Percentiles rank a stretch among this genome's conserved stretches.
Evolutionary conservation across 495 filamentous ascomycete genomes (phyloP).

Genomic region (Patellaria atrata): DNA sequence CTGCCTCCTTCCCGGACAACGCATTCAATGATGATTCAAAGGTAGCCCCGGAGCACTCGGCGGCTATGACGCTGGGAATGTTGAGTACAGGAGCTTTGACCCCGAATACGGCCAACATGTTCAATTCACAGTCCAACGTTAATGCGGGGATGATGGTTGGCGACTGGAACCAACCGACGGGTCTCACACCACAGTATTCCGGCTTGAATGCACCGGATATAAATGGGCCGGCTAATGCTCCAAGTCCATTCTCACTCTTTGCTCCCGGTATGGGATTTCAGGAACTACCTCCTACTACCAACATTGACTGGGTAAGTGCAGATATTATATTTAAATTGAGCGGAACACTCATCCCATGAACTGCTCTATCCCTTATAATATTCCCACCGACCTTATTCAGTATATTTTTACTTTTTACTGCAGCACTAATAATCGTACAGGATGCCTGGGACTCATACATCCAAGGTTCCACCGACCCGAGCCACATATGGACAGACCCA

Average conservation of each 20-base stretch:
- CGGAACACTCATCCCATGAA: slow-evolving; percentile 3
- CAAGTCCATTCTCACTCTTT: slow-evolving; percentile 35
- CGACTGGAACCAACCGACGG: slow-evolving; percentile 8
- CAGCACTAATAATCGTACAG: too few species aligned
- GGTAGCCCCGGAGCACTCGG: slow-evolving; percentile 42
- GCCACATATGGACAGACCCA: slow-evolving; percentile 25
- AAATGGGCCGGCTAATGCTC: slow-evolving; percentile 17
- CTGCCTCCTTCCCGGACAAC: slow-evolving; percentile 18
- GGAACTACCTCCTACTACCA: slow-evolving; percentile 40
- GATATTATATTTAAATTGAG: neutral
- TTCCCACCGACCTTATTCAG: too few species aligned
- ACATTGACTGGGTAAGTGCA: slow-evolving; percentile 64
- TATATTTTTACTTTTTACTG: too few species aligned
- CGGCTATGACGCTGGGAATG: slow-evolving; percentile 73
- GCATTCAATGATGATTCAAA: slow-evolving; percentile 27
- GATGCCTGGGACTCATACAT: slow-evolving; percentile 31
- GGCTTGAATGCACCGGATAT: neutral
- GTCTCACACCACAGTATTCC: slow-evolving; percentile 17
- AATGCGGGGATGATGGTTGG: slow-evolving; percentile 33
- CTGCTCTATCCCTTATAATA: slow-evolving; percentile 2
- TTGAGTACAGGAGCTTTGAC: slow-evolving; percentile 56
- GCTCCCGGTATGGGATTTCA: slow-evolving; percentile 37
- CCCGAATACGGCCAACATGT: slow-evolving; percentile 37
- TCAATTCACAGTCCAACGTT: slow-evolving; percentile 14
- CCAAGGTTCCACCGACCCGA: slow-evolving; percentile 21